phyloP scores from a whole-genome alignment of 345 rosid genomes.

The Limnanthes douglasii region DNA sequence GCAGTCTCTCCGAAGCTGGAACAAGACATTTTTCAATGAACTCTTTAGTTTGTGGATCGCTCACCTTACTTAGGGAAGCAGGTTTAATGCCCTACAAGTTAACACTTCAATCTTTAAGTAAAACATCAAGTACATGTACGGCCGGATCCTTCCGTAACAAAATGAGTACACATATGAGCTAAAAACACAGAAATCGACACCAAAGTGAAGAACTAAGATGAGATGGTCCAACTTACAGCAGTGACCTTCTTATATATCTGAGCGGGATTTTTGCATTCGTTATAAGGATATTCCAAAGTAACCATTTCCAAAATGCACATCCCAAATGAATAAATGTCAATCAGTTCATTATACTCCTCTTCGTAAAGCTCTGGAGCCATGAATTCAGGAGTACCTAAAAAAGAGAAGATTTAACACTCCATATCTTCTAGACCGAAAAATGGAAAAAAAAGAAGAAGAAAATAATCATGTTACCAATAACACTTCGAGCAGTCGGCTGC shows the following conservation, averaged over 20 bases:
- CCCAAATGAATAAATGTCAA: constrained; percentile 91
- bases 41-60: constrained; percentile 29
- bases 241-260: constrained; percentile 95
- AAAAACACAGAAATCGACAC: background rate
- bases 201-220: background rate
- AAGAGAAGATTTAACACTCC: background rate
- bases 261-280: constrained; percentile 82
- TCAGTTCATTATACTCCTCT: constrained; percentile 86
- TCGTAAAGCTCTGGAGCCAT: constrained; percentile 97
- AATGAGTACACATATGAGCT: no score
- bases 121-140: constrained; percentile 2
- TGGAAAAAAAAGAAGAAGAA: background rate
- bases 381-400: constrained; percentile 82
- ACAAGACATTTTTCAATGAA: constrained; percentile 54
- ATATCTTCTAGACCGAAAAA: no score
- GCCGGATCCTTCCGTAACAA: no score
- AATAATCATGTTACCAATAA: constrained; percentile 14
- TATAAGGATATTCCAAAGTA: constrained; percentile 89
- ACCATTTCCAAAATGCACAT: constrained; percentile 97
- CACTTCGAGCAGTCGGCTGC: constrained; percentile 43
- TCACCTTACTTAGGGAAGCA: constrained; percentile 40
- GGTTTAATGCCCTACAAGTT: constrained; percentile 50
- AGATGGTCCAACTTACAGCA: constrained; percentile 59
- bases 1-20: constrained; percentile 39
- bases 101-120: background rate